A percentile compares a stretch with the other conserved stretches of the same genome.
These are phyloP conservation scores for Alternaria panax DNA, from an alignment of 2,329 filamentous ascomycete species.

Conservation along the genomic window DNA sequence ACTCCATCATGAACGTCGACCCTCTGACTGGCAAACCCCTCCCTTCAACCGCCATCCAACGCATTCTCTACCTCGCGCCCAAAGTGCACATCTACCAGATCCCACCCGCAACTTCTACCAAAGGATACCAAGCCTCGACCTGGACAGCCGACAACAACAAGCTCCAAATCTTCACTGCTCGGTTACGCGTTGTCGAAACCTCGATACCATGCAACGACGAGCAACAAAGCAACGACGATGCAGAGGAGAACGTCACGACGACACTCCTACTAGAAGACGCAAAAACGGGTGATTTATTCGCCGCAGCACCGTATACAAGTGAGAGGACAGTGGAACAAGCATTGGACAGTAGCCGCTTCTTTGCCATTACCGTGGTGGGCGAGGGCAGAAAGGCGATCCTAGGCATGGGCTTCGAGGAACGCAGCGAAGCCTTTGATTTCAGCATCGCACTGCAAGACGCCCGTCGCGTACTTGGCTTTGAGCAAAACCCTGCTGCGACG, in stretches of 20 bases:
- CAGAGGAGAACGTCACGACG: slow-evolving; percentile 67
- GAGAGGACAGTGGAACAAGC: slow-evolving; percentile 74
- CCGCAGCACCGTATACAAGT: slow-evolving; percentile 78
- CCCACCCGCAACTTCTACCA: slow-evolving; percentile 77
- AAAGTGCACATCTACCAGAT: slow-evolving; percentile 87
- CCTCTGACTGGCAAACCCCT: slow-evolving; percentile 73
- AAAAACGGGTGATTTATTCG: slow-evolving; percentile 76
- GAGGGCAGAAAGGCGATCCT: slow-evolving; percentile 78
- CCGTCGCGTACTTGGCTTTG: slow-evolving; percentile 71
- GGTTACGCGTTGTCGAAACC: slow-evolving; percentile 80
- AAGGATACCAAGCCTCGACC: slow-evolving; percentile 77
- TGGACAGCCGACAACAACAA: slow-evolving; percentile 75
- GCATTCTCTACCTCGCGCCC: slow-evolving; percentile 78
- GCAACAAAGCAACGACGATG: slow-evolving; percentile 42
- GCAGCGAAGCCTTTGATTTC: slow-evolving; percentile 86
- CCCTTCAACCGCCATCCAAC: slow-evolving; percentile 80
- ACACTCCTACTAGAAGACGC: slow-evolving; percentile 83
- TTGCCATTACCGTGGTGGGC: slow-evolving; percentile 81
- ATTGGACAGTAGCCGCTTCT: slow-evolving; percentile 82
- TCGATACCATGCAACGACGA: slow-evolving; percentile 57
- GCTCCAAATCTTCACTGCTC: slow-evolving; percentile 84
- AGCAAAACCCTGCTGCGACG: slow-evolving; percentile 46
- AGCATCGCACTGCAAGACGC: slow-evolving; percentile 81
- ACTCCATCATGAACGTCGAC: slow-evolving; percentile 67
- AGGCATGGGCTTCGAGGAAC: slow-evolving; percentile 87